Percentiles rank a stretch among this genome's conserved stretches.
Conservation (phyloP, 2,329 filamentous ascomycete genomes). For the Botrytis elliptica region DNA sequence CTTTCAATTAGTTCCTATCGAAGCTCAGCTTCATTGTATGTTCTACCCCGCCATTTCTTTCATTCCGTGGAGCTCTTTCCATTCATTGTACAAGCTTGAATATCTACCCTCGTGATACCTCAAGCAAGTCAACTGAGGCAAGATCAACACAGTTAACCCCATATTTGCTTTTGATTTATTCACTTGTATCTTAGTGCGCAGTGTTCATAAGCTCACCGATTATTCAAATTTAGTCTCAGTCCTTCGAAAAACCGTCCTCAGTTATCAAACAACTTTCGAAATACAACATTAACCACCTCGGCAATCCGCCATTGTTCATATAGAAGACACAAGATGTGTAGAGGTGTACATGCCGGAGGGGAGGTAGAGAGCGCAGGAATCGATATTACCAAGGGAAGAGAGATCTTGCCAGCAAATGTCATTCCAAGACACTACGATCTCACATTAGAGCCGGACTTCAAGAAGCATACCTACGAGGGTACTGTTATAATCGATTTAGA, state of each 20-base stretch:
- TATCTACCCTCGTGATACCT: background rate
- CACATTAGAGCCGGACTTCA: constrained; percentile 86
- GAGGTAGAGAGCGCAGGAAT: constrained; percentile 55
- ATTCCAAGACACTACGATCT: constrained; percentile 90
- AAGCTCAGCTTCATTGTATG: constrained; percentile 20
- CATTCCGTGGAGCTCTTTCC: constrained; percentile 8
- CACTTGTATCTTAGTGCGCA: background rate
- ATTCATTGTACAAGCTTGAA: background rate
- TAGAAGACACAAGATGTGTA: constrained; percentile 70
- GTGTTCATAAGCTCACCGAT: constrained; percentile 10
- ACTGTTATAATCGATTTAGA: constrained; percentile 83
- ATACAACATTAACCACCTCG: constrained; percentile 29
- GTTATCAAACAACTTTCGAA: constrained; percentile 26
- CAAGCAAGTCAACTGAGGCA: constrained; percentile 13
- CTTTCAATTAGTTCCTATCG: constrained; percentile 18
- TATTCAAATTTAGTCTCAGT: constrained; percentile 27
- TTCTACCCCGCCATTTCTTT: constrained; percentile 18
- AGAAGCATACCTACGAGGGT: constrained; percentile 83
- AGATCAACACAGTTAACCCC: background rate
- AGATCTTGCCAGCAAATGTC: constrained; percentile 88
- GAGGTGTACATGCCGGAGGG: constrained; percentile 52
- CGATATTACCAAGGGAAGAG: constrained; percentile 65
- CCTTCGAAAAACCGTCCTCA: constrained; percentile 30
- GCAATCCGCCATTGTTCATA: constrained; percentile 66
- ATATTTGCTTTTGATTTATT: background rate